Base-by-base conservation (phyloP, 768 basidiomycete genomes). In the Tylopilus sp. region DNA sequence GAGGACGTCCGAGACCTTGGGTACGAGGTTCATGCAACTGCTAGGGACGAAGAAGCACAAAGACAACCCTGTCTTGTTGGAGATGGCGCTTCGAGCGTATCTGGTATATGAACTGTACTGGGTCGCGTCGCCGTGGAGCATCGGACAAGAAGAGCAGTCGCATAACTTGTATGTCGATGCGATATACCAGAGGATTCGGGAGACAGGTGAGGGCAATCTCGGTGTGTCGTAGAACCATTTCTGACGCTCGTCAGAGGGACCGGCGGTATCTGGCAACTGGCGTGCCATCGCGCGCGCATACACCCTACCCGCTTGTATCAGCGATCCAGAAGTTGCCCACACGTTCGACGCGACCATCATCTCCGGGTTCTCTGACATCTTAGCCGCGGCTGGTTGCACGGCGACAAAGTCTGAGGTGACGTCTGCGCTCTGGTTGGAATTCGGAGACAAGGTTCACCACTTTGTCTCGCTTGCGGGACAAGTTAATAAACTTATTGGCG, bases 401-500 rank as follows among this genome's bases (percentile, higher is more conserved):
- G 16, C 49, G 8, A 2, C 54, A 4, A 45, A 52, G 42, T 19
- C 51, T 0, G 63, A 67, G 10, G 59, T 79, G 1, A 71, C 72
- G 11, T 70, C 74, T 10, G 66, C 67, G n/a, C 66, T 83, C 36
- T 66, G 67, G 29, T 56, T 66, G 6, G 71, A 70, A 19, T 84
- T 82, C 57, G 66, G 63, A 3, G 73, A 72, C 0, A 71, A 72
- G 24, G 64, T 83, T 17, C 60, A 59, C 19, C 58, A 67, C 16
- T 71, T 84, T 36, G 73, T 79, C 31, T 70, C 71, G 41, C 64
- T 72, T 17, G 77, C 81, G 13, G 70, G 76, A 36, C 71, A 70
- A 14, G 61, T 84, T 28, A 81, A 81, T 38, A 64, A 62, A 43
- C 53, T 61, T 1, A 54, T 65, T 3, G 57, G 61, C 2, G 57